phyloP scores from a whole-genome alignment of 495 filamentous ascomycete genomes.

The Letharia columbiana region DNA sequence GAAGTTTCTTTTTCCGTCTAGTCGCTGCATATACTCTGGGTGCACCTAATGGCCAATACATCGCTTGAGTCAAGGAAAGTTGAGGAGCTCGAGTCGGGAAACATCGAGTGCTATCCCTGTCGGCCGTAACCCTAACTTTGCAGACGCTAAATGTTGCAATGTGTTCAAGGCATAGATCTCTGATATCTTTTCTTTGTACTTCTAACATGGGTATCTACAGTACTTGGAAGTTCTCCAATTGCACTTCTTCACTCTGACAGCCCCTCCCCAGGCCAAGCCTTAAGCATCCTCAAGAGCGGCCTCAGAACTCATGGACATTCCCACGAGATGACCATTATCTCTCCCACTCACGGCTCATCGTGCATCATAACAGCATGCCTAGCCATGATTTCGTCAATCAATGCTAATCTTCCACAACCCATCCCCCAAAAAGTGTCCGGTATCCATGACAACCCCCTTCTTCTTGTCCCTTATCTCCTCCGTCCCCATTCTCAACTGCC shows the following conservation, averaged over 20 bases:
- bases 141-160: not conserved
- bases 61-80: slow-evolving; percentile 39
- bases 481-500: slow-evolving; percentile 75
- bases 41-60: slow-evolving; percentile 97
- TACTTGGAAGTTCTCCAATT: not conserved
- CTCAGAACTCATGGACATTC: not conserved
- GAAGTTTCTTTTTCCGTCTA: slow-evolving; percentile 38
- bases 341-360: not conserved
- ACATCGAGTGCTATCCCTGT: not conserved
- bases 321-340: not conserved
- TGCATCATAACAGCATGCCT: no score
- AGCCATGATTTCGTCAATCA: slow-evolving; percentile 40
- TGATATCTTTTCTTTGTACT: not conserved
- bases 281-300: not conserved
- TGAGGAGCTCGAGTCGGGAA: not conserved
- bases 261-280: not conserved
- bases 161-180: not conserved
- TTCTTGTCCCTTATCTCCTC: slow-evolving; percentile 87
- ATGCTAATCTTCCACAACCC: slow-evolving; percentile 76
- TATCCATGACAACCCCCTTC: slow-evolving; percentile 87
- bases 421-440: slow-evolving; percentile 88
- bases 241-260: not conserved
- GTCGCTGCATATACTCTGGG: slow-evolving; percentile 80
- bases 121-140: not conserved
- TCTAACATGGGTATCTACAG: not conserved